Percentiles rank a stretch among this genome's conserved stretches.
Evolutionary conservation across 805 yeast genomes (phyloP).

Genomic region (Saturnispora besseyi): DNA sequence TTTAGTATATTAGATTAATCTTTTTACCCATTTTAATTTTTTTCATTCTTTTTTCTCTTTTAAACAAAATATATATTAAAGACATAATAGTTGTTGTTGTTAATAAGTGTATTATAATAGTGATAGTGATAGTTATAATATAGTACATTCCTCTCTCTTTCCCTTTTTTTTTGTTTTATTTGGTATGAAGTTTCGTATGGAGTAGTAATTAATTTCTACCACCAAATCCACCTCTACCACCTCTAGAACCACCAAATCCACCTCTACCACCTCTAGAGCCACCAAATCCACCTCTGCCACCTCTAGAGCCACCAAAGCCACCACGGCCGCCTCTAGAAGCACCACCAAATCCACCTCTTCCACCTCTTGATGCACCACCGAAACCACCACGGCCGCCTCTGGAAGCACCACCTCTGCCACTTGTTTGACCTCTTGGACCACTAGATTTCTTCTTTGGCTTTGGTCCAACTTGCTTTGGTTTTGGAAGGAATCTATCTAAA

Average conservation of each 20-base stretch:
- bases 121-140: neutral
- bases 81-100: neutral
- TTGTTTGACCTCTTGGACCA: conserved; percentile 44
- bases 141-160: neutral
- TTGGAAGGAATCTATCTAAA: conserved; percentile 92
- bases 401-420: conserved; percentile 37
- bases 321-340: conserved; percentile 12
- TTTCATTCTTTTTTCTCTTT: neutral
- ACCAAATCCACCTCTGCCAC: conserved; percentile 34
- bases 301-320: conserved; percentile 33
- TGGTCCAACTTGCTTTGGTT: conserved; percentile 83
- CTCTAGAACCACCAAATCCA: conserved; percentile 19
- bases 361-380: conserved; percentile 30
- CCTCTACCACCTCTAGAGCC: conserved; percentile 16
- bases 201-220: conserved; percentile 18
- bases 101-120: neutral
- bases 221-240: conserved; percentile 24
- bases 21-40: neutral
- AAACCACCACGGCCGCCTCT: conserved; percentile 40
- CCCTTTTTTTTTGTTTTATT: neutral
- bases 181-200: neutral
- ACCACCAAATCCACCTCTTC: conserved; percentile 19
- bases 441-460: conserved; percentile 66
- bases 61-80: neutral
- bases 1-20: too few species aligned